A percentile compares a stretch with the other conserved stretches of the same genome.
Conservation (phyloP, 1,284 basidiomycete species). For the Heterobasidion occidentale region DNA sequence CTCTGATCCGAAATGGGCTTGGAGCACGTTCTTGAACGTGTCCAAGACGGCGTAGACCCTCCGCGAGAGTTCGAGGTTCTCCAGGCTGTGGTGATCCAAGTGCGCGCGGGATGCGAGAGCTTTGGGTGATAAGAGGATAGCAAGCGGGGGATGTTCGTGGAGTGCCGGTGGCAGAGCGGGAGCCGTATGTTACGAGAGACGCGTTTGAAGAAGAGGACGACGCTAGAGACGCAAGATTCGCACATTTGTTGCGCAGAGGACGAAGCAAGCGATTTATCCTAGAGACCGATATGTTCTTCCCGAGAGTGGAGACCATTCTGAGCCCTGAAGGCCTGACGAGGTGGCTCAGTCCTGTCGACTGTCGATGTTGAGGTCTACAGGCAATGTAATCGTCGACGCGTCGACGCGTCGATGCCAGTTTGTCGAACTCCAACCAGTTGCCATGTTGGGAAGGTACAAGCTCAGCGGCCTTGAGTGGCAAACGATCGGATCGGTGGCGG, state of each 20-base stretch:
- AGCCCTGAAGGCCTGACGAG: no score
- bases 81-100: conserved; percentile 26
- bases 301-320: no score
- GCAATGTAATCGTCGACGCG: no score
- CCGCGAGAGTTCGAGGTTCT: conserved; percentile 34
- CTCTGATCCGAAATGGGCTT: conserved; percentile 18
- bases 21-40: conserved; percentile 42
- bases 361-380: no score
- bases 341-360: no score
- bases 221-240: conserved; percentile 24
- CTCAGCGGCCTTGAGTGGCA: no score
- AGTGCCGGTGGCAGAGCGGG: conserved; percentile 6
- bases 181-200: conserved; percentile 17
- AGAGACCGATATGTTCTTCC: conserved; percentile 16
- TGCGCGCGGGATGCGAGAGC: conserved; percentile 25
- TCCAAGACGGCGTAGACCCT: conserved; percentile 44
- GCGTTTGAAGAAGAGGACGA: conserved; percentile 9
- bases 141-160: conserved; percentile 26
- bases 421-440: no score
- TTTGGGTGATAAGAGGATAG: conserved; percentile 29
- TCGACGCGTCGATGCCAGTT: no score
- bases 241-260: conserved; percentile 46
- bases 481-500: no score
- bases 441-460: no score
- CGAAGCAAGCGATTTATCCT: conserved; percentile 45